Evolutionary conservation across 1,139 yeast species (phyloP), one percentile per base, ranked within the genome.

Genomic region (Oligophagozyma castellii): DNA sequence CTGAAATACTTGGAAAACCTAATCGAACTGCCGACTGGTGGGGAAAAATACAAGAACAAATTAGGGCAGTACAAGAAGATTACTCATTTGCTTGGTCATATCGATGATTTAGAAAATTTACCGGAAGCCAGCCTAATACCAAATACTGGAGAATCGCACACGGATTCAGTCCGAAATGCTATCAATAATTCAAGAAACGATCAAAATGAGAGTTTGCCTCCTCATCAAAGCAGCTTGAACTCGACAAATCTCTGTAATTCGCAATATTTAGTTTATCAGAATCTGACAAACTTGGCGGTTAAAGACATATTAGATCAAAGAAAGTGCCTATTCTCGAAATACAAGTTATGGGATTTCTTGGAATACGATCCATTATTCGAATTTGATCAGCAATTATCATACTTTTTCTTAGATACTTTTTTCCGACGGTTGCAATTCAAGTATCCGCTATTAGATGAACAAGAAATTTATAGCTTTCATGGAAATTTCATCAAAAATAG

Each of bases 341-440:
- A 63, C 35, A 56, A 61, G 27, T 39, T 65, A 18, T 49, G 50
- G 29, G 65, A 62, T 20, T 62, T 61, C 35, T 35, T 63, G 15
- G 44, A 53, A 12, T 42, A 50, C 34, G 67, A 64, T 28, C 72
- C 73, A 1, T 61, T 62, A 8, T 58, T 60, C 29, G 65, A 64
- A 32, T 55, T 66, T 30, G 70, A 65, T 36, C 60, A 57, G 29
- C 51, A 55, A 23, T 42, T 62, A 15, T 58, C 70, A 2, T 56
- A 63, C 35, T 62, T 63, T 16, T 57, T 67, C 24, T 41, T 66
- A 24, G 68, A 64, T 29, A 61, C 64, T 11, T 66, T 64, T 40
- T 67, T 67, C 40, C 56, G 67, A n/a, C 49, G 68, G 31, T 43
- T 67, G 21, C 73, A 67, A 37, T 63, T 63, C 41, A 65, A 66